Percentiles rank a stretch among this genome's conserved stretches.
Evolutionary conservation across 208 protist species (phyloP).

Genomic region (Crithidia expoeki): DNA sequence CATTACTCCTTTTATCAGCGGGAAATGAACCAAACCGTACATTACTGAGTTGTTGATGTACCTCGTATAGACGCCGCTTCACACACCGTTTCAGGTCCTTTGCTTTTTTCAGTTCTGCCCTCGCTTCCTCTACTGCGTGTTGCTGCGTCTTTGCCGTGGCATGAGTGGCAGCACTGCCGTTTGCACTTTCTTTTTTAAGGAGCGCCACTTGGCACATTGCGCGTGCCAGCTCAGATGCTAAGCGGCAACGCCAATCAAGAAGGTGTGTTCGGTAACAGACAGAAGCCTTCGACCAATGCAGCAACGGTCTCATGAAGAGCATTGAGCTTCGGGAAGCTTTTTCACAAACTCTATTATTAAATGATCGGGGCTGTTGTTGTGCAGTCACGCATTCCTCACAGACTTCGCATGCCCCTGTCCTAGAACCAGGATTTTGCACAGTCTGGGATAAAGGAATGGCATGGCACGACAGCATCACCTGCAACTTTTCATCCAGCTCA

Average conservation of each 20-base stretch:
- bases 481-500: not conserved
- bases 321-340: not conserved
- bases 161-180: not conserved
- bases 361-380: no score
- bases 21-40: not conserved
- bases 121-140: not conserved
- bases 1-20: not conserved
- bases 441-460: not conserved
- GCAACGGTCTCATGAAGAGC: not conserved
- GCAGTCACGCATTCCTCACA: no score
- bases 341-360: not conserved
- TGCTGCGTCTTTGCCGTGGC: not conserved
- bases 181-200: not conserved
- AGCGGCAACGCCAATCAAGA: not conserved
- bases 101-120: not conserved
- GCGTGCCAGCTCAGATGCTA: constrained; percentile 12
- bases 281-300: not conserved
- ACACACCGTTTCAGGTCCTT: constrained; percentile 4
- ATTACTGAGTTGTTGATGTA: constrained; percentile 5
- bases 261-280: not conserved
- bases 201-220: not conserved
- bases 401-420: no score
- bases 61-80: constrained; percentile 16
- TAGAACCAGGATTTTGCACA: not conserved
- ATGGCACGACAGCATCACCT: not conserved